Evolutionary conservation across 805 yeast genomes (phyloP).

Genomic region (Candida berthetii): DNA sequence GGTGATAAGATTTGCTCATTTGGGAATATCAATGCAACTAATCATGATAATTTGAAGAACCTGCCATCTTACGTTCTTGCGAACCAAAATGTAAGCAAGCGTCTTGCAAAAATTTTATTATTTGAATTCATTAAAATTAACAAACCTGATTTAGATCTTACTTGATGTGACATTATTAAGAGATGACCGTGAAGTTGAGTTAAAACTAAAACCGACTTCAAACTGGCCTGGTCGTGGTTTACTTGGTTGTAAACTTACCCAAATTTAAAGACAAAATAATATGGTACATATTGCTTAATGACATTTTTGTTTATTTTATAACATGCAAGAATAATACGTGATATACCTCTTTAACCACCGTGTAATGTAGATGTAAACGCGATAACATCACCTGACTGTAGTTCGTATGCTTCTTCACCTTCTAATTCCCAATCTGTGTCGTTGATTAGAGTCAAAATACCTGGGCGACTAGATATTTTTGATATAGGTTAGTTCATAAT

Average conservation of each 20-base stretch:
- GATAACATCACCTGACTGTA: conserved; percentile 70
- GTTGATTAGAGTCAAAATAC: conserved; percentile 83
- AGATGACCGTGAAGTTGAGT: conserved; percentile 19
- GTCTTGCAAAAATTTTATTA: too few species aligned
- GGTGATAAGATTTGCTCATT: conserved; percentile 52
- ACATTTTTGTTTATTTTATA: too few species aligned
- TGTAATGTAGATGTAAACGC: conserved; percentile 92
- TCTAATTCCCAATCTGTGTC: conserved; percentile 97
- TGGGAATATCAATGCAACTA: conserved; percentile 48
- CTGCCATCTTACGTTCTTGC: conserved; percentile 38
- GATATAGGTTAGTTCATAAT: not conserved
- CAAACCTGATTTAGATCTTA: not conserved
- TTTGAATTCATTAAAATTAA: too few species aligned
- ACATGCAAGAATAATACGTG: too few species aligned
- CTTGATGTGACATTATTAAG: conserved; percentile 24
- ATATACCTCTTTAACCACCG: conserved; percentile 56
- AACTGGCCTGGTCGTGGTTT: conserved; percentile 64
- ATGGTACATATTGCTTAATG: not conserved
- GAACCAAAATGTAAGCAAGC: conserved; percentile 27
- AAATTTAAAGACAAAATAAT: conserved; percentile 22
- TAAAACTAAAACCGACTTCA: conserved; percentile 37
- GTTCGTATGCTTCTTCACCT: conserved; percentile 76
- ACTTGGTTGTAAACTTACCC: conserved; percentile 59
- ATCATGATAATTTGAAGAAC: conserved; percentile 42
- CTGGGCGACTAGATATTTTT: conserved; percentile 51